A percentile compares a stretch with the other conserved stretches of the same genome.
Conservation (phyloP, 73 alveolate genomes). For the Paramecium caudatum region DNA sequence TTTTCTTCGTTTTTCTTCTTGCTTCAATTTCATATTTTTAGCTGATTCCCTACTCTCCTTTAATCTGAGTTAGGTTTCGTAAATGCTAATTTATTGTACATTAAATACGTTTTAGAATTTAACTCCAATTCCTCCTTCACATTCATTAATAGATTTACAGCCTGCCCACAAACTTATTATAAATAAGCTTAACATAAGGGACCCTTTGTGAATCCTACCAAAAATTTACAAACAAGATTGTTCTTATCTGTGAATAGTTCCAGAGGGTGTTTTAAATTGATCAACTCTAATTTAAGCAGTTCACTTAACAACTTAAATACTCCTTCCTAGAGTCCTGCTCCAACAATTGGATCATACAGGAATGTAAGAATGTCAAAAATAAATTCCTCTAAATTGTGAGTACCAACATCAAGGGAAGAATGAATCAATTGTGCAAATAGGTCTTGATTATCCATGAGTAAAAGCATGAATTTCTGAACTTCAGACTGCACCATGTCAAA, state of each 20-base stretch:
- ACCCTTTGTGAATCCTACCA: conserved; percentile 7
- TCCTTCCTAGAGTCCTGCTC: conserved; percentile 57
- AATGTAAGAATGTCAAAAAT: conserved; percentile 49
- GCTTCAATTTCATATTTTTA: not conserved
- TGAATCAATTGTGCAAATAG: conserved; percentile 50
- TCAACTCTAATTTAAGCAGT: not conserved
- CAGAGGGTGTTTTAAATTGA: not conserved
- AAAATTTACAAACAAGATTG: not conserved
- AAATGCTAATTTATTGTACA: not conserved
- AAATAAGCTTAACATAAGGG: conserved; percentile 1
- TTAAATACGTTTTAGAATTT: conserved; percentile 37
- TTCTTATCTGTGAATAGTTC: not conserved
- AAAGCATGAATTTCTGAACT: not conserved
- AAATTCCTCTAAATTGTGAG: conserved; percentile 8
- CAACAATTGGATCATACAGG: conserved; percentile 48
- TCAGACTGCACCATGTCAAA: not conserved
- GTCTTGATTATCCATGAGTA: conserved; percentile 18
- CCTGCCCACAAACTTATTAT: not conserved
- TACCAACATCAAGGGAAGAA: conserved; percentile 20
- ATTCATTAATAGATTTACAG: conserved; percentile 45
- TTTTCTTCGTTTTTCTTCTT: conserved; percentile 33
- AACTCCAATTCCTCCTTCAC: conserved; percentile 40
- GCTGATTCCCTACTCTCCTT: conserved; percentile 19
- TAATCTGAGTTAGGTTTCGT: not conserved
- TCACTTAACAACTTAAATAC: conserved; percentile 34